These are phyloP conservation scores for Scheffersomyces parashehatae DNA, from an alignment of 1,139 yeast genomes.

Conservation along the genomic window DNA sequence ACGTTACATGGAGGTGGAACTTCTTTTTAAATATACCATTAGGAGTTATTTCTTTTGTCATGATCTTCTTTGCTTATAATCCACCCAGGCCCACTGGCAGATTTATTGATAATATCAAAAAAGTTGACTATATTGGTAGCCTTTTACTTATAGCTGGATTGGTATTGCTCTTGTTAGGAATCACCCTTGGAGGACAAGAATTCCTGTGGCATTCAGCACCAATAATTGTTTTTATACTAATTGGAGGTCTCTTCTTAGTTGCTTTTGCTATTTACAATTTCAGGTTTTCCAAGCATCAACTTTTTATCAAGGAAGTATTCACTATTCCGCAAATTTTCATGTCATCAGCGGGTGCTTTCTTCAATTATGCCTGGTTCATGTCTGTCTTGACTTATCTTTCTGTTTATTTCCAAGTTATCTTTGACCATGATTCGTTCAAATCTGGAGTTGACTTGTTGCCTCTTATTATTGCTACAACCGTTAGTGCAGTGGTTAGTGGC, in stretches of 20 bases:
- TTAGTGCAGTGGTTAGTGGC: conserved; percentile 19
- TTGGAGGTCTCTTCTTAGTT: conserved; percentile 14
- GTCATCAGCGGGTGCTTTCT: conserved; percentile 10
- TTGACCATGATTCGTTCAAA: conserved; percentile 16
- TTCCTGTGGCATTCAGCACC: conserved; percentile 19
- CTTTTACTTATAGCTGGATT: conserved; percentile 15
- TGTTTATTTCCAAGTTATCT: conserved; percentile 24
- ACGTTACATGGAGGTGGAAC: conserved; percentile 28
- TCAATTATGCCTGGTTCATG: conserved; percentile 2
- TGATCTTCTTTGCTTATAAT: conserved; percentile 15
- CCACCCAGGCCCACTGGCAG: conserved; percentile 17
- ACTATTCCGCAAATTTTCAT: conserved; percentile 14
- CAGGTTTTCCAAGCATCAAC: conserved; percentile 13
- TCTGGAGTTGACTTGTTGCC: conserved; percentile 24
- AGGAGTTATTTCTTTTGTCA: conserved; percentile 20
- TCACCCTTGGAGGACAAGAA: conserved; percentile 18
- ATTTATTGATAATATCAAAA: conserved; percentile 5
- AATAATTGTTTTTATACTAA: conserved; percentile 14
- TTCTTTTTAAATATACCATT: conserved; percentile 27
- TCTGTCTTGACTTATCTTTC: conserved; percentile 17
- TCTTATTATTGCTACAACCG: conserved; percentile 16
- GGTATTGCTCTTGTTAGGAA: conserved; percentile 17
- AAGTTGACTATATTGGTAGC: conserved; percentile 18
- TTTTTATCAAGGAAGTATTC: conserved; percentile 13
- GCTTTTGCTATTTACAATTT: conserved; percentile 17